A percentile compares a stretch with the other conserved stretches of the same genome.
These are phyloP conservation scores for Ceratobasidium sp. DNA, from an alignment of 1,284 basidiomycete genomes.

Conservation along the genomic window DNA sequence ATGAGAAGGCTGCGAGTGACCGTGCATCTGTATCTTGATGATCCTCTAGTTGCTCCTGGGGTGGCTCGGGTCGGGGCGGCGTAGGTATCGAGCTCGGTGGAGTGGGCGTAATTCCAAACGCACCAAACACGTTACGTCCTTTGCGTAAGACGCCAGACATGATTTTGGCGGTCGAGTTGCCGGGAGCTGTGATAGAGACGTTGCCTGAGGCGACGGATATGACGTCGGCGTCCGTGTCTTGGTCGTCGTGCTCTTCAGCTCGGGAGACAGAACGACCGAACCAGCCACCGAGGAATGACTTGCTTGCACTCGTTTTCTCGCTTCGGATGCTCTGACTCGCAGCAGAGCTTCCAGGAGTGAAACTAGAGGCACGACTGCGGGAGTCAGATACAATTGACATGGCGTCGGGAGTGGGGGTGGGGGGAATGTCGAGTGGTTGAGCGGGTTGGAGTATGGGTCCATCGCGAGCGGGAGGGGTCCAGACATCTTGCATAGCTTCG, in stretches of 20 bases:
- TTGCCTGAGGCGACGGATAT: constrained; percentile 31
- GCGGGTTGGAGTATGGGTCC: constrained; percentile 1
- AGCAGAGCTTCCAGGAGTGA: constrained; percentile 37
- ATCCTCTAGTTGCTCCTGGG: constrained; percentile 18
- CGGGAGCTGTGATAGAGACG: not conserved
- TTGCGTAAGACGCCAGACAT: constrained; percentile 40
- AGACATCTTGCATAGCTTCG: constrained; percentile 74
- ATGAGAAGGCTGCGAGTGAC: not conserved
- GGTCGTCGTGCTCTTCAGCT: constrained; percentile 17
- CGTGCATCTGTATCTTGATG: constrained; percentile 7
- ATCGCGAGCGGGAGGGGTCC: constrained; percentile 36
- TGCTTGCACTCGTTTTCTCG: constrained; percentile 46
- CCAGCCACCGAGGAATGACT: constrained; percentile 43
- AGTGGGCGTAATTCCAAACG: constrained; percentile 37
- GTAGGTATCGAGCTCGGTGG: constrained; percentile 19
- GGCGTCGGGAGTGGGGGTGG: constrained; percentile 55
- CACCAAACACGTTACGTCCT: constrained; percentile 35
- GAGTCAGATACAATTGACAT: constrained; percentile 27
- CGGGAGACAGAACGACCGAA: constrained; percentile 32
- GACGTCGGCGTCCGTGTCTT: constrained; percentile 30
- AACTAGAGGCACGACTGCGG: constrained; percentile 45
- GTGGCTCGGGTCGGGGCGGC: not conserved
- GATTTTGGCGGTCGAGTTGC: constrained; percentile 35
- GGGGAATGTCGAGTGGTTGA: constrained; percentile 42
- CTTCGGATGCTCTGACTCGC: constrained; percentile 31